Conservation (phyloP, 2,329 filamentous ascomycete species). For the Dactylellina drechsleri region DNA sequence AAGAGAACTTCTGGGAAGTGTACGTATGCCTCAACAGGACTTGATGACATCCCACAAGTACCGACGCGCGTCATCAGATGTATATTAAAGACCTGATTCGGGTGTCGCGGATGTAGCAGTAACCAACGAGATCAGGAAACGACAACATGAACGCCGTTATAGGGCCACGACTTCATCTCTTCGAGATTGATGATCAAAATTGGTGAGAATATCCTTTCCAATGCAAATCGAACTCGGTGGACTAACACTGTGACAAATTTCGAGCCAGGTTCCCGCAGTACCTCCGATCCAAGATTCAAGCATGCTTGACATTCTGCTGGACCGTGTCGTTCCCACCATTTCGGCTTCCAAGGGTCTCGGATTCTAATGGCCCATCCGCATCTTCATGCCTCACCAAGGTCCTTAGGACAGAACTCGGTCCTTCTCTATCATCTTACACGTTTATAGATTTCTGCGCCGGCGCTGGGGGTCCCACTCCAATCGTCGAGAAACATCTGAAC, state of each 20-base stretch:
- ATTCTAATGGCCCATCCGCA: constrained; percentile 58
- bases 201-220: constrained; percentile 65
- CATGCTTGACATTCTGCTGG: constrained; percentile 73
- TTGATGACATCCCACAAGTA: not conserved
- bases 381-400: constrained; percentile 71
- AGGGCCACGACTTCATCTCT: constrained; percentile 71
- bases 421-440: constrained; percentile 67
- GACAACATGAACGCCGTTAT: constrained; percentile 60
- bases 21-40: too few relatives aligned
- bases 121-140: not conserved
- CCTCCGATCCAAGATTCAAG: constrained; percentile 73
- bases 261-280: constrained; percentile 71
- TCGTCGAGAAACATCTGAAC: constrained; percentile 72
- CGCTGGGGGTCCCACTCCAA: constrained; percentile 75
- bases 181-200: constrained; percentile 74
- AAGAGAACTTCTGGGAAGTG: too few relatives aligned
- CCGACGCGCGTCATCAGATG: not conserved
- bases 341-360: not conserved
- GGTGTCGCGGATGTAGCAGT: constrained; percentile 1
- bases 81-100: not conserved
- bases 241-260: not conserved
- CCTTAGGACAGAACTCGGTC: constrained; percentile 67
- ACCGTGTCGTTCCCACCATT: constrained; percentile 64
- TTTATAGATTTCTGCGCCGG: constrained; percentile 82
- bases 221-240: constrained; percentile 30